phyloP scores from a whole-genome alignment of 768 basidiomycete genomes.

The Chlorophyllum brunneum region DNA sequence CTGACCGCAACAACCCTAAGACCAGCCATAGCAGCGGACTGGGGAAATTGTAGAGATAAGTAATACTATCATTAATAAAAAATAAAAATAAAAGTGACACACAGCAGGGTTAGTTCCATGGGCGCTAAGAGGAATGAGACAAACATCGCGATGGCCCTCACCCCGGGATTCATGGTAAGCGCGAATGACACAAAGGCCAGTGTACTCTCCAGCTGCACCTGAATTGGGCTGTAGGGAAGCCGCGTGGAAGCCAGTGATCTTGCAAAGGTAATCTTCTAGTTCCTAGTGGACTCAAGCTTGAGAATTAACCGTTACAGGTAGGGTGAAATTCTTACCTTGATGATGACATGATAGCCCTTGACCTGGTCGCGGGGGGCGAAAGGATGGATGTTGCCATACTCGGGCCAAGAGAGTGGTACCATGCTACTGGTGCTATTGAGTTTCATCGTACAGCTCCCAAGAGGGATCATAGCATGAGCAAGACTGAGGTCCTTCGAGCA shows the following conservation, averaged over 20 bases:
- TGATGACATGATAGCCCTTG: slow-evolving; percentile 77
- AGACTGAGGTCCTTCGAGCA: slow-evolving; percentile 94
- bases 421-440: slow-evolving; percentile 98
- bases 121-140: slow-evolving; percentile 91
- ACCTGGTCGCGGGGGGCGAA: slow-evolving; percentile 91
- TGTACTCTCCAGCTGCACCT: slow-evolving; percentile 95
- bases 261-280: slow-evolving; percentile 86
- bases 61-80: not conserved
- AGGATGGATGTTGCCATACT: slow-evolving; percentile 87
- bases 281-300: slow-evolving; percentile 45
- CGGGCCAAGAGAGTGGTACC: slow-evolving; percentile 94
- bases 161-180: slow-evolving; percentile 92
- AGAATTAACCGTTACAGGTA: not conserved
- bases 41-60: slow-evolving; percentile 16
- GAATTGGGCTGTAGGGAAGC: slow-evolving; percentile 99
- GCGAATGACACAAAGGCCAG: slow-evolving; percentile 91
- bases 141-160: slow-evolving; percentile 83
- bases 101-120: slow-evolving; percentile 99
- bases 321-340: slow-evolving; percentile 47
- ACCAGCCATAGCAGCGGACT: slow-evolving; percentile 97
- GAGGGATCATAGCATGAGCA: slow-evolving; percentile 93
- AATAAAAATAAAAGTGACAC: slow-evolving; percentile 27
- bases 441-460: slow-evolving; percentile 98
- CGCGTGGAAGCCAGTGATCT: slow-evolving; percentile 93
- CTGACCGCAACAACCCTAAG: slow-evolving; percentile 97